phyloP scores from a whole-genome alignment of 2,329 filamentous ascomycete genomes.

The Rutstroemia sydowiana region DNA sequence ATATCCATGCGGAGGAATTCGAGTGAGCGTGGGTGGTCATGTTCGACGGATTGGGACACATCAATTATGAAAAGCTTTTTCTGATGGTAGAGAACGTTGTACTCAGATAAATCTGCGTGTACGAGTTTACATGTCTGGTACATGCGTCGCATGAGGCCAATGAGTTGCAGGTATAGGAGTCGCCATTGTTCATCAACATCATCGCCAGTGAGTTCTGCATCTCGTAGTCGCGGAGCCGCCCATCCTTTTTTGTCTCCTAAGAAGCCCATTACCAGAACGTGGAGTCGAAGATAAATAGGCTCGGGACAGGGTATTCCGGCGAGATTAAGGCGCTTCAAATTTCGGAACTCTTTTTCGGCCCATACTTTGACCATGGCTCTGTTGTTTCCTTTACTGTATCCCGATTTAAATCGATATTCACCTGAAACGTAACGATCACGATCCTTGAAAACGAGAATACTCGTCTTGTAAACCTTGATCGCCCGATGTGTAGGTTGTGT shows the following conservation, averaged over 20 bases:
- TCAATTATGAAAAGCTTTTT: constrained; percentile 86
- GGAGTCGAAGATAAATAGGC: constrained; percentile 80
- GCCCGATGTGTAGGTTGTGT: constrained; percentile 63
- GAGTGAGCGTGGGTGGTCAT: constrained; percentile 84
- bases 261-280: constrained; percentile 93
- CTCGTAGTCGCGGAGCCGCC: constrained; percentile 80
- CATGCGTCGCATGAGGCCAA: constrained; percentile 85
- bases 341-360: constrained; percentile 98
- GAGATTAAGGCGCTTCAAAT: constrained; percentile 74
- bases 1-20: constrained; percentile 98
- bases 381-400: constrained; percentile 91
- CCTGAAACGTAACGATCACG: constrained; percentile 92
- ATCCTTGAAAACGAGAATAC: constrained; percentile 96
- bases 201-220: constrained; percentile 66
- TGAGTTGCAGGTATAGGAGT: constrained; percentile 70
- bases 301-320: constrained; percentile 88
- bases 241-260: constrained; percentile 80
- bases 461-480: constrained; percentile 98
- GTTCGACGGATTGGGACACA: constrained; percentile 94
- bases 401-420: constrained; percentile 83
- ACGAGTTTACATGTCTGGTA: constrained; percentile 90
- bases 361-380: constrained; percentile 96
- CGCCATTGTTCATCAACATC: constrained; percentile 68
- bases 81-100: constrained; percentile 90
- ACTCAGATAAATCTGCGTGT: constrained; percentile 95